A percentile compares a stretch with the other conserved stretches of the same genome.
phyloP scores from a whole-genome alignment of 2,329 filamentous ascomycete species.

The Cryphonectria carpinicola region DNA sequence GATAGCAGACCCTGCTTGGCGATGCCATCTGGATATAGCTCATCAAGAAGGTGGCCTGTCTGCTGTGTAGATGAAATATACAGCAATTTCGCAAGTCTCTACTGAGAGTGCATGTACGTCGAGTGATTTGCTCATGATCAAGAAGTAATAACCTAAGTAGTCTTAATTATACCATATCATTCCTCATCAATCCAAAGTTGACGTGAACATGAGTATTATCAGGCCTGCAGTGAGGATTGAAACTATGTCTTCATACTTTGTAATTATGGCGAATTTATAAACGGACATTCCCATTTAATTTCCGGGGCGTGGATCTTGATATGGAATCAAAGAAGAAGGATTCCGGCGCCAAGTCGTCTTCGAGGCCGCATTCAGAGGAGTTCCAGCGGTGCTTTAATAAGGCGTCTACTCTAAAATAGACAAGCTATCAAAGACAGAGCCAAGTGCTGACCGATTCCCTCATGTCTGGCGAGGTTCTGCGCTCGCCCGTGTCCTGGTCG shows the following conservation, averaged over 20 bases:
- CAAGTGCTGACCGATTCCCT: background rate
- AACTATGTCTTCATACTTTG: background rate
- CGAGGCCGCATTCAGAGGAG: background rate
- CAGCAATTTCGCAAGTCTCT: too few relatives aligned
- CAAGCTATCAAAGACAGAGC: background rate
- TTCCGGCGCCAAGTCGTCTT: background rate
- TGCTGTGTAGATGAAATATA: too few relatives aligned
- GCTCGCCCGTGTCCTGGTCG: background rate
- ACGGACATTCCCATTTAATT: background rate
- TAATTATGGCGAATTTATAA: background rate
- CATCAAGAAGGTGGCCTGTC: too few relatives aligned
- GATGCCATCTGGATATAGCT: too few relatives aligned
- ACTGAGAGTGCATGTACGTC: too few relatives aligned
- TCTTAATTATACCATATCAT: too few relatives aligned
- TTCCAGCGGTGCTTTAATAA: background rate
- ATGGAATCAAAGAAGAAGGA: background rate
- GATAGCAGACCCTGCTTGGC: too few relatives aligned
- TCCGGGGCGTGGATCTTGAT: background rate
- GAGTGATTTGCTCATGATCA: too few relatives aligned
- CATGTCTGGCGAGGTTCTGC: background rate
- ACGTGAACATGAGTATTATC: too few relatives aligned
- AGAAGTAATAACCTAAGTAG: too few relatives aligned
- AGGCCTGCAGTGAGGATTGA: too few relatives aligned
- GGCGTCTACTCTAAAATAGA: background rate
- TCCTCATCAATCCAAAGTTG: too few relatives aligned